phyloP scores from a whole-genome alignment of 2,329 filamentous ascomycete genomes.

The Cladosporium velox region DNA sequence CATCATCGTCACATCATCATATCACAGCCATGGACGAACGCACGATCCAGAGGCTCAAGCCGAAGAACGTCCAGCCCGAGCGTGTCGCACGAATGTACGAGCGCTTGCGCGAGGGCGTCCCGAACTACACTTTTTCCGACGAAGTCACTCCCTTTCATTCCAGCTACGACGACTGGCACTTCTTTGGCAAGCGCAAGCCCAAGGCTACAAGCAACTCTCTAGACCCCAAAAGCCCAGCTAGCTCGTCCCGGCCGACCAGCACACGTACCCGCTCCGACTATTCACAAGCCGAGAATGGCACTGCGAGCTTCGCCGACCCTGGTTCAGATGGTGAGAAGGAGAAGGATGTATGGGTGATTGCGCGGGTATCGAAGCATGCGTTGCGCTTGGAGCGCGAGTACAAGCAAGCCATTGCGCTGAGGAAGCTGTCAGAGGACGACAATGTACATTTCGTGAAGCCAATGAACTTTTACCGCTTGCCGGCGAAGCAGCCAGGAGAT shows the following conservation, averaged over 20 bases:
- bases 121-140: conserved; percentile 42
- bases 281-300: conserved; percentile 29
- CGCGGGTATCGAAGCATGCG: conserved; percentile 78
- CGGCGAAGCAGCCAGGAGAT: conserved; percentile 67
- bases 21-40: conserved; percentile 17
- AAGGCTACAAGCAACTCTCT: background rate
- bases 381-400: conserved; percentile 85
- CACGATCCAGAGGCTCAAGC: conserved; percentile 19
- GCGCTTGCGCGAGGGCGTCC: conserved; percentile 37
- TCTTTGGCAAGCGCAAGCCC: conserved; percentile 41
- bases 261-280: conserved; percentile 33
- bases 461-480: conserved; percentile 74
- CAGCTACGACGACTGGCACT: conserved; percentile 82
- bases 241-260: conserved; percentile 28
- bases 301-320: background rate
- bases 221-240: conserved; percentile 4
- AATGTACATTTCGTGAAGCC: conserved; percentile 77
- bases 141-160: conserved; percentile 49
- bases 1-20: background rate
- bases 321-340: conserved; percentile 27
- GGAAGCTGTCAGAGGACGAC: conserved; percentile 46
- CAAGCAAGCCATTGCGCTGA: conserved; percentile 67
- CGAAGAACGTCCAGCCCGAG: conserved; percentile 19
- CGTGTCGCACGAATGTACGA: conserved; percentile 34
- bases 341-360: conserved; percentile 62